Conservation (phyloP, 495 filamentous ascomycete genomes). For the Sordaria brevicollis region DNA sequence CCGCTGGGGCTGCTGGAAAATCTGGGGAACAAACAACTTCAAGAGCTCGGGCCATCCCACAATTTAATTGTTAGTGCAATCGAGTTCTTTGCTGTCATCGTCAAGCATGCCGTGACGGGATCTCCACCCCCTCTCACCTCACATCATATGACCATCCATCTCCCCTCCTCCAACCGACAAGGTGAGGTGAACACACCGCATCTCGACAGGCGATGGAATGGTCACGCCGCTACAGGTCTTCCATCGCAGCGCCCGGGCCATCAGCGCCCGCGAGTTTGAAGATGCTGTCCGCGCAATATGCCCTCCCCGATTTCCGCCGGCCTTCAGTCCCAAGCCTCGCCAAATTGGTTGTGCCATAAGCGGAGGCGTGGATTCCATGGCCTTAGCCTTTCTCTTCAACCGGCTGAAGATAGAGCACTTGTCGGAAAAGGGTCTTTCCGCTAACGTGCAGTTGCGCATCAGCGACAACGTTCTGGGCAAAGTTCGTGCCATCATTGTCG, state of each 20-base stretch:
- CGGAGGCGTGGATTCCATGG: slow-evolving; percentile 95
- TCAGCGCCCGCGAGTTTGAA: slow-evolving; percentile 41
- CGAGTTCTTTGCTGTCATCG: not conserved
- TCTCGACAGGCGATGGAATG: slow-evolving; percentile 30
- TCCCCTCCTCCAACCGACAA: not conserved
- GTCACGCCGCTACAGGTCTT: slow-evolving; percentile 27
- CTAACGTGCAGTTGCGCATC: slow-evolving; percentile 13
- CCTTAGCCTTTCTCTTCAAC: slow-evolving; percentile 64
- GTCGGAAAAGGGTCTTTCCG: too few relatives aligned
- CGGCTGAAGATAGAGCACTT: slow-evolving; percentile 17
- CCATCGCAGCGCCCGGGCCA: slow-evolving; percentile 33
- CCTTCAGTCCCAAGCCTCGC: slow-evolving; percentile 12
- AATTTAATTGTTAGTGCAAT: not conserved
- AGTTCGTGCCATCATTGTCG: slow-evolving; percentile 61
- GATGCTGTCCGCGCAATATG: slow-evolving; percentile 42
- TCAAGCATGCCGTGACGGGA: not conserved
- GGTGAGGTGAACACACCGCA: not conserved
- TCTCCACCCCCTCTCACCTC: not conserved
- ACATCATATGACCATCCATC: not conserved
- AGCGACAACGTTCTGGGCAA: slow-evolving; percentile 26
- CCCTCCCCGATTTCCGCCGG: slow-evolving; percentile 28
- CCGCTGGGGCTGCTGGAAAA: not conserved
- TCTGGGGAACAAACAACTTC: not conserved
- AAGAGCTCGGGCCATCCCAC: not conserved
- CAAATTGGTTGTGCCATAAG: slow-evolving; percentile 56